Conservation (phyloP, 805 yeast genomes). For the Metschnikowia kunwiensis region DNA sequence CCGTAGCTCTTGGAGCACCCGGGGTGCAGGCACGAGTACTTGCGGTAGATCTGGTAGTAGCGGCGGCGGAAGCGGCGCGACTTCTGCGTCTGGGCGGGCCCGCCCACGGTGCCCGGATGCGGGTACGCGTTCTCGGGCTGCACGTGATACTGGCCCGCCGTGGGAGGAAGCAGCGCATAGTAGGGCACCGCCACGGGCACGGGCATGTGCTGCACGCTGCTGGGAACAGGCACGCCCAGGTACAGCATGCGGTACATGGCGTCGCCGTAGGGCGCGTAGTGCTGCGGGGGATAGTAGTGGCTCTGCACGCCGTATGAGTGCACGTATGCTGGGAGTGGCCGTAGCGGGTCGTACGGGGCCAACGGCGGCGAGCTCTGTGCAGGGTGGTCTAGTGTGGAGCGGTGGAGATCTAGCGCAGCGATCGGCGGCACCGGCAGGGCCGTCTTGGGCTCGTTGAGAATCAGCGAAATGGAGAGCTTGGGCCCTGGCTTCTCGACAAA, state of each 20-base stretch:
- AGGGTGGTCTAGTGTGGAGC: too few species aligned
- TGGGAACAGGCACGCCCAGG: background rate
- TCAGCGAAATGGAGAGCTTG: slow-evolving; percentile 12
- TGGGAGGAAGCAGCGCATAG: too few species aligned
- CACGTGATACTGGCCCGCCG: background rate
- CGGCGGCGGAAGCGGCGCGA: slow-evolving; percentile 19
- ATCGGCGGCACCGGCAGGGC: slow-evolving; percentile 1
- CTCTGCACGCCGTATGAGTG: background rate
- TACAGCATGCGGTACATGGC: background rate
- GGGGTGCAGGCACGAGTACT: slow-evolving; percentile 34
- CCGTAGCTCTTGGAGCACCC: slow-evolving; percentile 44
- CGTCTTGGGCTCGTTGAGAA: slow-evolving; percentile 8
- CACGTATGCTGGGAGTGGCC: background rate
- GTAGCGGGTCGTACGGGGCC: background rate
- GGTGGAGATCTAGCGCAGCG: background rate
- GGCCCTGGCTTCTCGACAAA: too few species aligned
- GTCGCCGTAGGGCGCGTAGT: slow-evolving; percentile 1
- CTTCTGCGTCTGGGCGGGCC: slow-evolving; percentile 9
- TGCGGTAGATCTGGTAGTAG: slow-evolving; percentile 21
- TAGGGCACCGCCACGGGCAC: background rate
- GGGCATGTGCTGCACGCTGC: background rate
- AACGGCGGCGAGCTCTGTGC: background rate
- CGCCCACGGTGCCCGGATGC: background rate
- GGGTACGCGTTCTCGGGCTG: background rate
- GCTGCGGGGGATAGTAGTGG: background rate